Evolutionary conservation across 495 filamentous ascomycete genomes (phyloP).

Genomic region (Penicillium subrubescens): DNA sequence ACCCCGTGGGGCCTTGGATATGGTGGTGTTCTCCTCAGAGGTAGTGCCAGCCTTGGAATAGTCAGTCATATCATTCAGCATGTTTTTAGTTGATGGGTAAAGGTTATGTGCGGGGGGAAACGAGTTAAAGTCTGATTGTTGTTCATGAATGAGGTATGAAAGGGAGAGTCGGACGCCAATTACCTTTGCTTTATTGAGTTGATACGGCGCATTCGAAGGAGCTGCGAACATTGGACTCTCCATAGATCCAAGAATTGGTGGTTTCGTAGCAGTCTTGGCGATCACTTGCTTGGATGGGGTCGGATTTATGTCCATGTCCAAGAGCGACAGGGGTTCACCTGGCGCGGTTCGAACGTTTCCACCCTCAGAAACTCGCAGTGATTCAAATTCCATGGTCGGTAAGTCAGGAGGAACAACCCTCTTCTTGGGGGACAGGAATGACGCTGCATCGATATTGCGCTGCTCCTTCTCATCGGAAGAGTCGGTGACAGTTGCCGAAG

Average conservation of each 20-base stretch:
- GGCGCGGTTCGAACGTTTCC: background rate
- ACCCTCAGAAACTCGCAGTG: background rate
- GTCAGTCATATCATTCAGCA: background rate
- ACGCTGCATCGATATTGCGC: background rate
- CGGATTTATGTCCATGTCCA: background rate
- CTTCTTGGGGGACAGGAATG: background rate
- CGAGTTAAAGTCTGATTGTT: background rate
- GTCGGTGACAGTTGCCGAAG: background rate
- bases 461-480: background rate
- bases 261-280: background rate
- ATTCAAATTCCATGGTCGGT: background rate
- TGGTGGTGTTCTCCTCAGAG: background rate
- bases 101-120: background rate
- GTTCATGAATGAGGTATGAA: background rate
- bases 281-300: background rate
- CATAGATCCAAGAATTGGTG: background rate
- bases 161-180: background rate
- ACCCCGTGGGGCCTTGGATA: background rate
- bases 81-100: background rate
- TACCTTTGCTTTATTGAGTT: background rate
- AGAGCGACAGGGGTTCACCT: background rate
- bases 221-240: background rate
- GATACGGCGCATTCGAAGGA: background rate
- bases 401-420: background rate
- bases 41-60: background rate